phyloP scores from a whole-genome alignment of 108 stramenopile species.

The Seminavis robusta region DNA sequence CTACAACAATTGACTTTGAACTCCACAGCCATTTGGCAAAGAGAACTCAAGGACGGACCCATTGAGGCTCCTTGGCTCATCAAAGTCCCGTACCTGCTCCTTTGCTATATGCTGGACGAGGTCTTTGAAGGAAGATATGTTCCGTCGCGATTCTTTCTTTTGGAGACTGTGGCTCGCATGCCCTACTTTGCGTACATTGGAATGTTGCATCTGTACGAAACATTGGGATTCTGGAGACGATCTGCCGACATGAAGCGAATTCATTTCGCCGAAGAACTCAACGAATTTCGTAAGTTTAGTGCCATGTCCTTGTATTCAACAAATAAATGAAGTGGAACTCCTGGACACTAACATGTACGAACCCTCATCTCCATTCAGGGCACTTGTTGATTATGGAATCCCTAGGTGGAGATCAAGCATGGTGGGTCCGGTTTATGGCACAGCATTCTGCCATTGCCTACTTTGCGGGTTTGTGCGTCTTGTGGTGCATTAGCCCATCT shows the following conservation, averaged over 20 bases:
- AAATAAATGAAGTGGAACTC: no score
- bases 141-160: constrained; percentile 53
- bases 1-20: constrained; percentile 44
- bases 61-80: constrained; percentile 50
- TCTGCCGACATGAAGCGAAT: constrained; percentile 71
- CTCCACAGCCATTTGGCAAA: constrained; percentile 52
- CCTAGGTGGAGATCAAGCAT: constrained; percentile 78
- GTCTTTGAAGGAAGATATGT: constrained; percentile 52
- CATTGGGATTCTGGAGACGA: constrained; percentile 81
- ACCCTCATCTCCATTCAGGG: constrained; percentile 41
- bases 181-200: constrained; percentile 91
- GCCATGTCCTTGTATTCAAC: not conserved
- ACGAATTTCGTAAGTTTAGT: constrained; percentile 27
- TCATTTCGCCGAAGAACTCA: constrained; percentile 86
- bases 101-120: constrained; percentile 58
- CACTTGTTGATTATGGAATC: constrained; percentile 90
- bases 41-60: constrained; percentile 38
- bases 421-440: constrained; percentile 74
- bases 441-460: constrained; percentile 85
- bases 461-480: constrained; percentile 52
- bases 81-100: constrained; percentile 51
- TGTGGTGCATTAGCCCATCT: constrained; percentile 55
- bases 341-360: no score
- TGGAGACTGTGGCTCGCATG: constrained; percentile 90
- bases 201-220: constrained; percentile 91